phyloP scores from a whole-genome alignment of 306 rosid species.

The Malus sylvestris region DNA sequence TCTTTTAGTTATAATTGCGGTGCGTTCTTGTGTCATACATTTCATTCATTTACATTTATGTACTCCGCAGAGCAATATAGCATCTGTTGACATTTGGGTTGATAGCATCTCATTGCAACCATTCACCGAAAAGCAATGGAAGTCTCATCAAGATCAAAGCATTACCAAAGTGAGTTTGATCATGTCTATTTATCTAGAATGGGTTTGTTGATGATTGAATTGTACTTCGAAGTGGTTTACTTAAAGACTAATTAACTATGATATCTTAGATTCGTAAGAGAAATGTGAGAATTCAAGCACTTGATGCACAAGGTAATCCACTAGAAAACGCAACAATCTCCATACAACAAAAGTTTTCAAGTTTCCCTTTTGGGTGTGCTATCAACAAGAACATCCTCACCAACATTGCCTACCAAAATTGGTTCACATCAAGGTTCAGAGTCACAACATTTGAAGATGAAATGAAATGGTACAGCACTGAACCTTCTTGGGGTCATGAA shows the following conservation, averaged over 20 bases:
- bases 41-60: too few relatives aligned
- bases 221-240: not conserved
- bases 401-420: slow-evolving; percentile 42
- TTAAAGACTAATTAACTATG: not conserved
- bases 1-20: too few relatives aligned
- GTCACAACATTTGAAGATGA: slow-evolving; percentile 59
- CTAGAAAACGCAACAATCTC: slow-evolving; percentile 42
- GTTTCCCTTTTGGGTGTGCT: slow-evolving; percentile 62
- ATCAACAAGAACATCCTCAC: slow-evolving; percentile 47
- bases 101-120: slow-evolving; percentile 69
- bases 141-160: slow-evolving; percentile 48
- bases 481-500: slow-evolving; percentile 15
- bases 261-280: slow-evolving; percentile 43
- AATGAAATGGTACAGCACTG: slow-evolving; percentile 76
- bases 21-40: not conserved
- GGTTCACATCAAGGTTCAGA: slow-evolving; percentile 58
- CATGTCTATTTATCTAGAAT: not conserved
- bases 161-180: slow-evolving; percentile 36
- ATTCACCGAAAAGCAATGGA: slow-evolving; percentile 54
- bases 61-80: slow-evolving; percentile 39
- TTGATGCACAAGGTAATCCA: slow-evolving; percentile 44
- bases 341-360: slow-evolving; percentile 2
- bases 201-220: not conserved
- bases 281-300: slow-evolving; percentile 40
- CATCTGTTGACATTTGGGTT: slow-evolving; percentile 50